Base-by-base conservation (phyloP, 2,329 filamentous ascomycete genomes). In the Pseudocercospora cruenta region DNA sequence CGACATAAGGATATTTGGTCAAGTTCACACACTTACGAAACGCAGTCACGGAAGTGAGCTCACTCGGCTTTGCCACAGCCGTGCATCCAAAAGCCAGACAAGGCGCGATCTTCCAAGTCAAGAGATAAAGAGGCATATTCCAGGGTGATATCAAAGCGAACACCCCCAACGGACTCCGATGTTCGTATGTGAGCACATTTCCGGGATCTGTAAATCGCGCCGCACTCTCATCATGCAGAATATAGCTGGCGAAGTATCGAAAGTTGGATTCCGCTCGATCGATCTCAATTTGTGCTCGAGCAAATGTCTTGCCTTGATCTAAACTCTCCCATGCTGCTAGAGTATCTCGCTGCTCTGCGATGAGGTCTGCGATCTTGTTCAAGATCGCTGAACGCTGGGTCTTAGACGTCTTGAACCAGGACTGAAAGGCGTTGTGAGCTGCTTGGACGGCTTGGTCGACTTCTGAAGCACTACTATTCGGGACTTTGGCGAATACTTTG, bases 51-150 rank as follows among this genome's bases (percentile, higher is more conserved):
- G 60, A 63, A 14, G 64, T 67, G n/a, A 63, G 12, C 31, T 67
- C 64, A 39, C 60, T 63, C 12, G 64, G 60, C 49, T 67, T 67
- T 33, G 64, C 60, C 24, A 67, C 64, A 26, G 28, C 55, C 10
- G 64, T 63, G 36, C 57, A 60, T 9, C 60, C 64, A 49, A 67
- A 67, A 6, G 64, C 64, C 19, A 67, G 33, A 33, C 60, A 63
- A 21, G 64, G 64, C 19, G 64, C 64, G 22, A 67, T 67, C 61
- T 67, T 67, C 64, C 64, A 67, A 8, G 64, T 63, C 31, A 67
- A 51, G 8, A 67, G 39, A 51, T 67, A 67, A 2, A 63, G n/a
- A 5, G 64, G 64, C 64, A 67, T 63, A 28, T 67, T 67, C 64
- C 64, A 66, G 14, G 64, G 64, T 26, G 53, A 59, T 22, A 66